Base-by-base conservation (phyloP, 2,329 filamentous ascomycete genomes). In the Pseudocercospora fuligena region DNA sequence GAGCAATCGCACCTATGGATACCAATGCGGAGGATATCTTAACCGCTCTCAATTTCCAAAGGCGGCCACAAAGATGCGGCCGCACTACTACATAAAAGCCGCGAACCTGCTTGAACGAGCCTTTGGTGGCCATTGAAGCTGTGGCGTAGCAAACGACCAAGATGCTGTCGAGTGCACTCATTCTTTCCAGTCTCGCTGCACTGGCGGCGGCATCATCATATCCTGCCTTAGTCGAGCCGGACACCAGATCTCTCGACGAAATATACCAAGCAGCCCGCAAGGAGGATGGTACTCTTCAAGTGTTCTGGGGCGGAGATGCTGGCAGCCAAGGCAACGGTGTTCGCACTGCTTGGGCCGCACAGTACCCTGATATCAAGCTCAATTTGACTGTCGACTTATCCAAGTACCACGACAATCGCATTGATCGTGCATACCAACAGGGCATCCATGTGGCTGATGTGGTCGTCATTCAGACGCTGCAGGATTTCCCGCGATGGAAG, bases 361-460 rank as follows among this genome's bases (percentile, higher is more conserved):
- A 77, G 0, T 87, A 86, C 69, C 84, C 84, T 0, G 80, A 80
- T 8, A 81, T 86, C 65, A 83, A 79, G 3, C 79, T 87, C 16
- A 85, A 87, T 69, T 59, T 86, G 40, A 86, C 85, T 0, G 83
- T 87, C 51, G 85, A 87, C 65, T 72, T 87, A 0, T 86, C 84
- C 66, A 87, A 87, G 70, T 87, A 87, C 68, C 85, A 85, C 68
- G 82, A 86, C 63, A 77, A 70, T 19, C 76, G 76, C 7, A 69
- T 87, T 6, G 84, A 88, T 68, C 66, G 61, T 4, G 67, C 59
- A 16, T 61, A 67, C 33, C 62, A 68, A 19, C 27, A 67, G 31
- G 70, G 67, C 12, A 73, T 80, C 43, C 82, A 84, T 64, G 73
- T 86, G 1, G 80, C 79, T 3, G 86, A 88, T 71, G 81, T 80